phyloP scores from a whole-genome alignment of 2,329 filamentous ascomycete genomes.

The Penicillium thymicola region DNA sequence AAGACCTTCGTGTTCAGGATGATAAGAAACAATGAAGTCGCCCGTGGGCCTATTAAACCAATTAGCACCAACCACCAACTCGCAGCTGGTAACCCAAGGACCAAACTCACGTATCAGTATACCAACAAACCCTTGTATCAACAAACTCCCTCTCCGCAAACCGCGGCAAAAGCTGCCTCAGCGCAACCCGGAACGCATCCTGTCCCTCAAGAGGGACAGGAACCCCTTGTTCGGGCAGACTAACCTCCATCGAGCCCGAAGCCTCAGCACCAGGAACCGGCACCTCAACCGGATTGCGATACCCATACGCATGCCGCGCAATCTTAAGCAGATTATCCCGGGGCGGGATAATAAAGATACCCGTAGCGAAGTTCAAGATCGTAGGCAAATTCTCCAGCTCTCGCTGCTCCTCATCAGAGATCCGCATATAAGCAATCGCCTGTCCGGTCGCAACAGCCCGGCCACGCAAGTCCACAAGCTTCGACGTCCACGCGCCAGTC shows the following conservation, averaged over 20 bases:
- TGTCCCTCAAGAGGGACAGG: slow-evolving; percentile 56
- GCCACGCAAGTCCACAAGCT: slow-evolving; percentile 72
- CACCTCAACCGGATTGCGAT: slow-evolving; percentile 46
- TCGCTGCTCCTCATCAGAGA: slow-evolving; percentile 69
- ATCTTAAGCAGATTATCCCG: slow-evolving; percentile 61
- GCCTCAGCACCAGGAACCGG: slow-evolving; percentile 24
- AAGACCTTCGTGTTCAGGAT: slow-evolving; percentile 55
- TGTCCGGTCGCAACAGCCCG: slow-evolving; percentile 79
- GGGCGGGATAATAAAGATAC: slow-evolving; percentile 57
- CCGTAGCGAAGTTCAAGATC: slow-evolving; percentile 46
- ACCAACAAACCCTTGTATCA: slow-evolving; percentile 68
- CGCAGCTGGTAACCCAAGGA: neutral
- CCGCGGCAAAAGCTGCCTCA: slow-evolving; percentile 60
- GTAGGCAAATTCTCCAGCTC: slow-evolving; percentile 66
- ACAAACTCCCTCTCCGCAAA: slow-evolving; percentile 60
- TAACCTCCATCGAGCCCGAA: slow-evolving; percentile 34
- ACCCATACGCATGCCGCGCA: slow-evolving; percentile 67
- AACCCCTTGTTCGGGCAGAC: slow-evolving; percentile 38
- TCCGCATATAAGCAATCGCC: slow-evolving; percentile 69
- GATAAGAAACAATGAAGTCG: slow-evolving; percentile 69
- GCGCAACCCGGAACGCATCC: slow-evolving; percentile 57
- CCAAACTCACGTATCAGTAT: slow-evolving; percentile 61
- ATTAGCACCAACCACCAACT: neutral
- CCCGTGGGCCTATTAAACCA: slow-evolving; percentile 49
- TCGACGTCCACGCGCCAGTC: slow-evolving; percentile 81